Base-by-base conservation (phyloP, 768 basidiomycete species). In the Pulveroboletus sp. region DNA sequence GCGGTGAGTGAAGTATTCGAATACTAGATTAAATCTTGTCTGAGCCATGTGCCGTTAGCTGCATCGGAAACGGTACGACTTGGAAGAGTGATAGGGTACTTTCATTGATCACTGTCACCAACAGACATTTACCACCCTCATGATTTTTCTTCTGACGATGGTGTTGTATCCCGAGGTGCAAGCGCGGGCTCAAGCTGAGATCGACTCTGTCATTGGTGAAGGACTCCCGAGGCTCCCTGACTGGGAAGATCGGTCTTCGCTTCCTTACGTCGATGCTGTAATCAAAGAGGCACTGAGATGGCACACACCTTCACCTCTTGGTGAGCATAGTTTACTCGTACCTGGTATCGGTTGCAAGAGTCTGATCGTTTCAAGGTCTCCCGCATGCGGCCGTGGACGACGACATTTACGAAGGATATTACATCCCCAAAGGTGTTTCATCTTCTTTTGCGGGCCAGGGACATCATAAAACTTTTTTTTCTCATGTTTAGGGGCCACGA, bases 381-480 rank as follows among this genome's bases (percentile, higher is more conserved):
- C 64, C 67, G 6, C 71, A 71, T 42, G 53, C 58, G 11, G 50
- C 60, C 3, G 71, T 71, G 3, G 57, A 69, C 30, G 74, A 75
- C 45, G 76, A 74, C 41, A 47, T 68, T 16, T 76, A 76, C 49
- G 61, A 70, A 39, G 71, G 74, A 20, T 76, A 76, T 47, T 54
- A 76, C 5, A 83, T 83, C 37, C 79, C 82, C 9, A 70, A 72
- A 53, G 80, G 78, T 55, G 63, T 73, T 22, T 32, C 22, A 7
- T 41, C 27, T n/a, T 36, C 27, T 39, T 12, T 29, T 23, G 35
- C 34, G 19, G 38, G 37, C 6, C 41, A 37, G 50, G 22, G 32
- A n/a, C 5, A 26, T 30, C 14, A 14, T 20, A 29, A 6, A 53
- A n/a, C n/a, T n/a, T n/a, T 12, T 35, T 22, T 32, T 17, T 26